Evolutionary conservation across 305 asterid genomes (phyloP), one percentile per base, ranked within the genome.

Genomic region (Withania somnifera): DNA sequence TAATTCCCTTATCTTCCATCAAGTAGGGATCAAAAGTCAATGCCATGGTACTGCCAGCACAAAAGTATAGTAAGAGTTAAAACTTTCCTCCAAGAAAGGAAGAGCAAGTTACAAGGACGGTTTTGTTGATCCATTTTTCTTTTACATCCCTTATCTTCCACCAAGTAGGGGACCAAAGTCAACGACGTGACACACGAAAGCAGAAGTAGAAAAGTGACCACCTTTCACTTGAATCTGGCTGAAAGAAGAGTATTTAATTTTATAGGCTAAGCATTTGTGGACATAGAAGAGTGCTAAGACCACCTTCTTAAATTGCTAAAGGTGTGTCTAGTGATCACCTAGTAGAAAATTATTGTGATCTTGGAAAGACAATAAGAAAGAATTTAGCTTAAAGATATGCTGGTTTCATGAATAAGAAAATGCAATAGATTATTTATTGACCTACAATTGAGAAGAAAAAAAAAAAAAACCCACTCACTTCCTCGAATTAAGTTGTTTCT

Each of bases 401-500:
- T 51, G 36, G 30, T 17, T 58, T 7, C 52, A 0, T 47, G 40
- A 45, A 63, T 28, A 22, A 40, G n/a, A 20, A 45, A 45, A 71
- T 45, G 57, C 19, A 71, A 3, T 42, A 45, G 78, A 3, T 22
- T 69, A 42, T 3, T 22, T 24, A 14, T 26, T 45, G 42, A 28
- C 26, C 79, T 3, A 47, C 60, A 45, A 17, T 75, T 75, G 42
- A 50, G 10, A 73, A 69, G n/a, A 66, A 60, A 57, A 14, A 50
- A 6, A 73, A 69, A 13, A 66, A 60, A 57, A 14, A 79, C 67
- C 64, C 34, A 87, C 97, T 5, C 92, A 95, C 98, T 93, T 90
- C 98, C 98, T 58, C 97, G 92, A 82, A 85, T 79, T 30, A 89
- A 79, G 80, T 82, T 88, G 85, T 89, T 88, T 87, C 98, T 88